Percentiles rank a stretch among this genome's conserved stretches.
Conservation (phyloP, 1,284 basidiomycete genomes). For the Coniferiporia sulphurascens region DNA sequence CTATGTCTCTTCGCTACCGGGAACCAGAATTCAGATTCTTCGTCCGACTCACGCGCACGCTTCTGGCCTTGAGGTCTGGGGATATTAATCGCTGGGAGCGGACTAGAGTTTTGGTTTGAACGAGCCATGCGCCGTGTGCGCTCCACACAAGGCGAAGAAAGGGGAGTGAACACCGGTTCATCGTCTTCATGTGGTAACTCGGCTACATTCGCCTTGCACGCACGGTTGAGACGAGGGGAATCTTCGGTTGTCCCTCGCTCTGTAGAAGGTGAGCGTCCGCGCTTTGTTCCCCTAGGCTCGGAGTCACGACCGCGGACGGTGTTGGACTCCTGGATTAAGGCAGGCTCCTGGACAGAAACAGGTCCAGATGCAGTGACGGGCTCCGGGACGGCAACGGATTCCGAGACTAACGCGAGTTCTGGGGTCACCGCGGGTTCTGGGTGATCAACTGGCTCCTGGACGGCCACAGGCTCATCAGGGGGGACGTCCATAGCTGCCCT, state of each 20-base stretch:
- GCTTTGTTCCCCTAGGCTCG: neutral
- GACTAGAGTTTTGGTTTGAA: neutral
- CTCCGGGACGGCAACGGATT: neutral
- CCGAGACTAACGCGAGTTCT: too few relatives aligned
- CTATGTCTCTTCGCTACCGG: slow-evolving; percentile 21
- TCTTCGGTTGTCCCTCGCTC: neutral
- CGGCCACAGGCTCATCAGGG: too few relatives aligned
- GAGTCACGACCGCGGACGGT: neutral
- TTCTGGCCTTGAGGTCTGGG: neutral
- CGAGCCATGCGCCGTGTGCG: neutral
- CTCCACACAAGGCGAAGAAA: neutral
- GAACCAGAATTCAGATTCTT: neutral
- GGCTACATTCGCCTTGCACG: too few relatives aligned
- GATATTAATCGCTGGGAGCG: neutral
- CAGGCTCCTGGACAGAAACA: neutral
- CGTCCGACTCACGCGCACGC: slow-evolving; percentile 26
- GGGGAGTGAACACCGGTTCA: neutral
- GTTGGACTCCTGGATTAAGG: too few relatives aligned
- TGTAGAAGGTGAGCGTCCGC: neutral
- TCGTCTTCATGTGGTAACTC: too few relatives aligned
- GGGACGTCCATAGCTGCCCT: too few relatives aligned
- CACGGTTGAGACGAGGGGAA: neutral
- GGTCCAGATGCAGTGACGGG: neutral
- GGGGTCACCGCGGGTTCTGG: too few relatives aligned
- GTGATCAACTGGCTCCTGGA: too few relatives aligned